Evolutionary conservation across 2,329 filamentous ascomycete species (phyloP).

Genomic region (Monosporascus sp.): DNA sequence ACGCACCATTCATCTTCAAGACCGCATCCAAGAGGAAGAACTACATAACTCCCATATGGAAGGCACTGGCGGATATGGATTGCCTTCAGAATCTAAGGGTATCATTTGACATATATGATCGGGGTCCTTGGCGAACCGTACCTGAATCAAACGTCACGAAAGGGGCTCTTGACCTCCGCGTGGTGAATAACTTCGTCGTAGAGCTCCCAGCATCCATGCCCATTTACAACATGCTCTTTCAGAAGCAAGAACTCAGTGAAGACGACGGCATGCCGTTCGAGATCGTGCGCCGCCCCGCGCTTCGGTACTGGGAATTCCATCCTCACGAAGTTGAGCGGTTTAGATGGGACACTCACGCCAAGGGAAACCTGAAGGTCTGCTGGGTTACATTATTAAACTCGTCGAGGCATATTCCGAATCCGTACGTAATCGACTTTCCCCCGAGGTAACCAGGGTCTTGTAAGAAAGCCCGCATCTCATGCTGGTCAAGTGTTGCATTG

Average conservation of each 20-base stretch:
- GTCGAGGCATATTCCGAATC: constrained; percentile 17
- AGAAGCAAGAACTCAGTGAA: constrained; percentile 14
- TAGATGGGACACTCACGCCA: constrained; percentile 19
- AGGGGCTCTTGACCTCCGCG: constrained; percentile 13
- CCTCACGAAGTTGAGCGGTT: constrained; percentile 24
- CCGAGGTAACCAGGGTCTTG: constrained; percentile 2
- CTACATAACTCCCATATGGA: constrained; percentile 10
- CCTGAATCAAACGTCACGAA: constrained; percentile 18
- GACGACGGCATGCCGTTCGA: constrained; percentile 11
- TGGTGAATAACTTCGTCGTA: constrained; percentile 17
- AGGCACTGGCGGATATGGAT: constrained; percentile 10
- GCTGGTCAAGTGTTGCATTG: not conserved
- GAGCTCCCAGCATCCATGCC: constrained; percentile 23
- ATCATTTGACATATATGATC: constrained; percentile 24
- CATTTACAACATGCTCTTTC: constrained; percentile 14
- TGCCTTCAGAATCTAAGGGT: constrained; percentile 23
- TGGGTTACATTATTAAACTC: constrained; percentile 18
- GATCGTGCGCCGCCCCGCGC: constrained; percentile 18
- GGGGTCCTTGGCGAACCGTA: constrained; percentile 24
- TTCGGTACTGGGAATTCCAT: constrained; percentile 27
- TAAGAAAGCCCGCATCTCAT: not conserved
- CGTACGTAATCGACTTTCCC: constrained; percentile 19
- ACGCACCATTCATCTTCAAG: constrained; percentile 15
- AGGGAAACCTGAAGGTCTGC: constrained; percentile 14
- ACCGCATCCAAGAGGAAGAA: constrained; percentile 2